Conservation (phyloP, 2,329 filamentous ascomycete genomes). For the Fusarium pseudocircinatum region DNA sequence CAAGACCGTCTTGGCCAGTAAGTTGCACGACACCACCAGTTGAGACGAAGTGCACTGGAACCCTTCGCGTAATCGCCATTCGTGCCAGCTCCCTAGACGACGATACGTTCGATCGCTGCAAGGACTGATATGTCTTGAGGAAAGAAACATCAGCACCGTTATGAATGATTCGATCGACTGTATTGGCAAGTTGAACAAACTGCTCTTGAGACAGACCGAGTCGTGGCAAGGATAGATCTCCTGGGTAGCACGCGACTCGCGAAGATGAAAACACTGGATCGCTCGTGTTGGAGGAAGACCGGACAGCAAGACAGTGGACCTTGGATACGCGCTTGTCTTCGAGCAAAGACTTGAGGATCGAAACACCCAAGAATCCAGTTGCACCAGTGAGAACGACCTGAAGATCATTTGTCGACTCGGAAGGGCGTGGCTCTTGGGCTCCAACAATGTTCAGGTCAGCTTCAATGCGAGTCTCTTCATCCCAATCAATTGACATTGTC, state of each 20-base stretch:
- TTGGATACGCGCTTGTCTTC: neutral
- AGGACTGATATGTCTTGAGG: slow-evolving; percentile 45
- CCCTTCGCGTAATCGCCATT: slow-evolving; percentile 27
- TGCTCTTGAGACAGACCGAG: neutral
- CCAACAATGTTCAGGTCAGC: too few species aligned
- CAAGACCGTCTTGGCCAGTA: slow-evolving; percentile 17
- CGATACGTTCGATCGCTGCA: slow-evolving; percentile 44
- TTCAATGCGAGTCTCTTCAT: neutral
- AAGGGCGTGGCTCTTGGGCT: fast-evolving
- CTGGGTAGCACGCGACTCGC: neutral
- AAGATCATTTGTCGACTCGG: neutral
- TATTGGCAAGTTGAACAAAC: neutral
- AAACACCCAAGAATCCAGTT: neutral
- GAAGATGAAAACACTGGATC: neutral
- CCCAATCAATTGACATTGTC: neutral
- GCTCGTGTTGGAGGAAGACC: neutral
- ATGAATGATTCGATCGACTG: slow-evolving; percentile 58
- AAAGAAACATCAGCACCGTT: slow-evolving; percentile 51
- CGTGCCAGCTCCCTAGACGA: slow-evolving; percentile 45
- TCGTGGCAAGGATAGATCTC: neutral
- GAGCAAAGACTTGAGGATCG: neutral
- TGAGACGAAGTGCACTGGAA: slow-evolving; percentile 53
- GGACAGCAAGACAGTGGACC: neutral
- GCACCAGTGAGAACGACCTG: neutral
- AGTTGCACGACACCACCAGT: slow-evolving; percentile 24